Evolutionary conservation across 768 basidiomycete genomes (phyloP), one percentile per base, ranked within the genome.

Genomic region (Pholiota microspora): DNA sequence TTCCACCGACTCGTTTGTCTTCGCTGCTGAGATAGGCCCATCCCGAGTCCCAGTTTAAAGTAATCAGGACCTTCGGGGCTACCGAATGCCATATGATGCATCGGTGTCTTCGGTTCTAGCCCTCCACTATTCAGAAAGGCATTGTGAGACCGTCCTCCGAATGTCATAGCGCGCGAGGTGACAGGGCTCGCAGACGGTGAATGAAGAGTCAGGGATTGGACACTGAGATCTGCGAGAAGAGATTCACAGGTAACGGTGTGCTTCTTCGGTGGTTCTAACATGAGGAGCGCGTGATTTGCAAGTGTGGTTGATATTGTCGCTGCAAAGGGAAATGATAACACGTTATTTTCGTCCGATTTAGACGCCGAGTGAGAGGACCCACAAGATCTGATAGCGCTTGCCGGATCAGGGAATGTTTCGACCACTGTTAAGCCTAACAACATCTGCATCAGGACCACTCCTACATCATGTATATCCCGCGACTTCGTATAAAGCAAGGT

Each of bases 401-500:
- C 78, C 2, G 82, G 77, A 53, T 84, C 81, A 25, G 72, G 68
- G 60, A 76, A 88, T 40, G 76, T 49, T 48, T 73, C 74, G 51
- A 77, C 79, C 7, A 89, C 85, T 58, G 89, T 81, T 49, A 84
- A 70, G 0, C 94, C 94, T n/a, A 86, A 71, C 10, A 96, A 69
- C 90, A 96, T 92, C 69, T 95, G 91, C 49, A 94, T 62, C 34
- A 94, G 72, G 2, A 93, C 78, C 23, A 95, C 79, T 0, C 90
- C 94, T 0, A 85, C 82, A 40, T 83, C 79, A 70, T 94, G 93
- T 8, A 96, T 85, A 62, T 97, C 94, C 25, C 94, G 80, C 36
- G 82, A 76, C 35, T 79, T 82, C 7, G 89, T 88, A 66, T 94
- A 94, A 0, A 81, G 64, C 42, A 84, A 64, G n/a, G 92, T 75